A percentile compares a stretch with the other conserved stretches of the same genome.
Evolutionary conservation across 2,329 filamentous ascomycete genomes (phyloP).

Genomic region (Seiridium cupressi): DNA sequence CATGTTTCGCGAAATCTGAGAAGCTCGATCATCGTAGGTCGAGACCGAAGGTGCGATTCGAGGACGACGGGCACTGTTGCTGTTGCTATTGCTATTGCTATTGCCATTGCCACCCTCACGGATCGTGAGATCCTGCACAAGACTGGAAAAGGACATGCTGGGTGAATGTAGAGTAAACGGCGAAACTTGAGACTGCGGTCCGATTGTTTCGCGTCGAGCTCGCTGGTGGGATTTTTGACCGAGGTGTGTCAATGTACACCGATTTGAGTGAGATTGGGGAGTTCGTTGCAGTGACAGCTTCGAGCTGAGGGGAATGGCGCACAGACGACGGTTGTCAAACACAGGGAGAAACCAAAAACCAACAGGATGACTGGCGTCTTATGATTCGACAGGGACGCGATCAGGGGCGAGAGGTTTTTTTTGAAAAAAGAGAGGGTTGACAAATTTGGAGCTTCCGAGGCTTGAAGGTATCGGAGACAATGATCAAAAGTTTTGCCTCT

Average conservation of each 20-base stretch:
- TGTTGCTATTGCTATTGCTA: too few relatives aligned
- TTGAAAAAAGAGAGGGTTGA: too few relatives aligned
- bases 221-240: too few relatives aligned
- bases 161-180: background rate
- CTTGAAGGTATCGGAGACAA: background rate
- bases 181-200: background rate
- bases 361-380: background rate
- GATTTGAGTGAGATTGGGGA: too few relatives aligned
- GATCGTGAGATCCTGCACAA: constrained; percentile 63
- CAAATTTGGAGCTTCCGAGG: background rate
- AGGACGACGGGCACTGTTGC: constrained; percentile 39
- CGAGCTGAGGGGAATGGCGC: background rate
- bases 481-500: constrained; percentile 3
- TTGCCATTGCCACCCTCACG: constrained; percentile 45
- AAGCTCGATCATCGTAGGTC: constrained; percentile 58
- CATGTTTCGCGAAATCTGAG: constrained; percentile 62
- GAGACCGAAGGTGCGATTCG: constrained; percentile 46
- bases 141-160: constrained; percentile 65
- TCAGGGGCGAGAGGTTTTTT: too few relatives aligned
- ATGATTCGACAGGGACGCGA: background rate
- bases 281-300: too few relatives aligned
- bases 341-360: background rate
- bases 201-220: too few relatives aligned
- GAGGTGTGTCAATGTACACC: too few relatives aligned
- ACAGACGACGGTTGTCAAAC: background rate